phyloP scores from a whole-genome alignment of 352 stramenopile genomes.

The Phytophthora sojae region DNA sequence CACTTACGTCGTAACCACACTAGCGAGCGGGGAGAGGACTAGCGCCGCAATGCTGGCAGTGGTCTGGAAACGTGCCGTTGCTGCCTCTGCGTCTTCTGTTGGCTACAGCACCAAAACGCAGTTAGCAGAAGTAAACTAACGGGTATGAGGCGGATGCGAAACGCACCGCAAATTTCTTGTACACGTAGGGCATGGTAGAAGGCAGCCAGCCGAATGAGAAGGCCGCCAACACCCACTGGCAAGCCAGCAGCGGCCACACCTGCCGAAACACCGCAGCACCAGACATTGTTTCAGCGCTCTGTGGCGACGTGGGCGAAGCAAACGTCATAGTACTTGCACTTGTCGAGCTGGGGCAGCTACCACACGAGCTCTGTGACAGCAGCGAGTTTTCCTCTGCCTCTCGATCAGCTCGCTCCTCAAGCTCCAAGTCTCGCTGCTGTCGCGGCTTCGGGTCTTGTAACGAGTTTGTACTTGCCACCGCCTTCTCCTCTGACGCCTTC shows the following conservation, averaged over 20 bases:
- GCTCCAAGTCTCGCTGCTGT: conserved; percentile 4
- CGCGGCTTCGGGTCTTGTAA: conserved; percentile 9
- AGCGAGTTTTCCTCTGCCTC: conserved; percentile 41
- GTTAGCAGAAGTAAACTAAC: too few species aligned
- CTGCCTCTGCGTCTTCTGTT: conserved; percentile 36
- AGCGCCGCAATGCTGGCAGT: conserved; percentile 60
- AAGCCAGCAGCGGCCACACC: conserved; percentile 60
- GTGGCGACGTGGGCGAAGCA: conserved; percentile 1
- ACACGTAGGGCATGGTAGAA: conserved; percentile 78
- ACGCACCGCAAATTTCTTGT: conserved; percentile 79
- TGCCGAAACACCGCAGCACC: conserved; percentile 37
- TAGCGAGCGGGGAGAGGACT: conserved; percentile 56
- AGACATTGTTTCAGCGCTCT: conserved; percentile 25
- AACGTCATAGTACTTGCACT: conserved; percentile 19
- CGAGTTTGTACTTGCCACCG: neutral
- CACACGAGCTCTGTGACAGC: conserved; percentile 26
- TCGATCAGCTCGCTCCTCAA: conserved; percentile 2
- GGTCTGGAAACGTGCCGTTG: conserved; percentile 62
- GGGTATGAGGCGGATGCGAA: too few species aligned
- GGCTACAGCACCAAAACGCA: conserved; percentile 33
- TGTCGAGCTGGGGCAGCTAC: conserved; percentile 14
- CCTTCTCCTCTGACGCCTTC: conserved; percentile 9
- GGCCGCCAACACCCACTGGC: conserved; percentile 61
- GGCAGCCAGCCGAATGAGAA: conserved; percentile 75
- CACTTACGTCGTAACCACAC: conserved; percentile 29